These are phyloP conservation scores for Potentilla sterilis DNA, from an alignment of 306 rosid genomes.

Conservation along the genomic window DNA sequence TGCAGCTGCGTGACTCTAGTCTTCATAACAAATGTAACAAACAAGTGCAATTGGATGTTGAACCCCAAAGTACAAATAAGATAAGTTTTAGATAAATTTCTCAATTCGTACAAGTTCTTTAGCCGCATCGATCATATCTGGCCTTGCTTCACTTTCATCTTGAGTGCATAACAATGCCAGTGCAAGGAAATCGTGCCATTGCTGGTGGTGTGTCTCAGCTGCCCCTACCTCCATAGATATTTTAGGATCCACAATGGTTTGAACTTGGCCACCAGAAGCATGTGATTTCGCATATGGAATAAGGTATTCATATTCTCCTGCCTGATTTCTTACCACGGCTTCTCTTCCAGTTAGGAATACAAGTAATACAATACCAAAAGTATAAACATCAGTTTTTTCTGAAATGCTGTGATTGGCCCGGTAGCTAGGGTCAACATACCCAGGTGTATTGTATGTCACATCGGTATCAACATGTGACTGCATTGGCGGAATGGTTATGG, in stretches of 20 bases:
- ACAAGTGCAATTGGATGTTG: too few relatives aligned
- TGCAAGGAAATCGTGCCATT: background rate
- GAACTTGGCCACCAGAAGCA: background rate
- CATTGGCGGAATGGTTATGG: background rate
- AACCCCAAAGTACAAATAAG: too few relatives aligned
- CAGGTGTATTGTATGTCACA: background rate
- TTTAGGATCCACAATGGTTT: background rate
- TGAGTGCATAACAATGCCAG: background rate
- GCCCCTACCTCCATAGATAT: background rate
- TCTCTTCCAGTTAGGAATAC: background rate
- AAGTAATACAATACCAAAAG: background rate
- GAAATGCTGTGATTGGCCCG: accelerated
- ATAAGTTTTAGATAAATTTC: too few relatives aligned
- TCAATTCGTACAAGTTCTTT: constrained; percentile 3
- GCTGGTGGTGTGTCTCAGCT: background rate
- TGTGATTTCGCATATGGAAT: background rate
- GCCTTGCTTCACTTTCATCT: background rate
- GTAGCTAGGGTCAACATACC: background rate
- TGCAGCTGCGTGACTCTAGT: too few relatives aligned
- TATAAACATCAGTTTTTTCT: background rate
- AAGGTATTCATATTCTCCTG: background rate
- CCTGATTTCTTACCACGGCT: background rate
- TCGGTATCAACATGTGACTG: background rate
- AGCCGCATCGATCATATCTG: background rate
- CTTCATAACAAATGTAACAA: too few relatives aligned